These are phyloP conservation scores for Leccinellum luteum DNA, from an alignment of 768 basidiomycete species.

Conservation along the genomic window DNA sequence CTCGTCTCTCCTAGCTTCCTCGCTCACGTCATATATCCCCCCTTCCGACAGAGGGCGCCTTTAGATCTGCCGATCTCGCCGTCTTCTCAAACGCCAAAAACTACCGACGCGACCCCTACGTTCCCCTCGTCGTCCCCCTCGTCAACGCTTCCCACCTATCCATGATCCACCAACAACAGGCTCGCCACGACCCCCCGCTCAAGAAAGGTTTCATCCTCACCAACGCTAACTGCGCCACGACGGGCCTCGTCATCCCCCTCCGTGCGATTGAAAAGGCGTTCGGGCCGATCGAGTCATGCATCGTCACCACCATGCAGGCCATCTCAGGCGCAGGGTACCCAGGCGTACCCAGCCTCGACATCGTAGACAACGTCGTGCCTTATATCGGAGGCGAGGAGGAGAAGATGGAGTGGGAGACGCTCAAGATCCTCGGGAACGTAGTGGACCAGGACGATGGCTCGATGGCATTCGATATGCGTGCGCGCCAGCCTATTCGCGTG, in stretches of 20 bases:
- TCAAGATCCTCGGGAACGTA: constrained; percentile 93
- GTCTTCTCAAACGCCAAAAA: constrained; percentile 99
- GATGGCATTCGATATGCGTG: constrained; percentile 82
- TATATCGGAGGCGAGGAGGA: constrained; percentile 94
- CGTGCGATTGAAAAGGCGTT: constrained; percentile 86
- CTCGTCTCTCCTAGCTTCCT: not conserved
- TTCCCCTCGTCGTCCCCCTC: constrained; percentile 94
- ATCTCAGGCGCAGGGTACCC: constrained; percentile 99
- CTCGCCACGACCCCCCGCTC: constrained; percentile 62
- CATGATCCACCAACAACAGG: constrained; percentile 81
- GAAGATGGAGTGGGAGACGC: constrained; percentile 98
- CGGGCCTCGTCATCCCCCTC: constrained; percentile 89
- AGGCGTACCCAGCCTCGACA: constrained; percentile 84
- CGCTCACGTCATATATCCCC: not conserved
- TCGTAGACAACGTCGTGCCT: constrained; percentile 94
- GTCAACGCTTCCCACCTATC: constrained; percentile 86
- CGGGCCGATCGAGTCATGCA: constrained; percentile 87
- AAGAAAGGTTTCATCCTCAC: constrained; percentile 93
- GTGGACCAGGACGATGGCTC: constrained; percentile 50
- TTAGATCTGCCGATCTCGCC: constrained; percentile 82
- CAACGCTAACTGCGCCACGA: constrained; percentile 98
- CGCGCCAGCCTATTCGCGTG: constrained; percentile 75
- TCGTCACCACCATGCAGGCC: constrained; percentile 97
- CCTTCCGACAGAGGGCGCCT: constrained; percentile 57
- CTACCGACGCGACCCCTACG: constrained; percentile 85